Conservation (phyloP, 2,329 filamentous ascomycete species). For the Setomelanomma holmii region DNA sequence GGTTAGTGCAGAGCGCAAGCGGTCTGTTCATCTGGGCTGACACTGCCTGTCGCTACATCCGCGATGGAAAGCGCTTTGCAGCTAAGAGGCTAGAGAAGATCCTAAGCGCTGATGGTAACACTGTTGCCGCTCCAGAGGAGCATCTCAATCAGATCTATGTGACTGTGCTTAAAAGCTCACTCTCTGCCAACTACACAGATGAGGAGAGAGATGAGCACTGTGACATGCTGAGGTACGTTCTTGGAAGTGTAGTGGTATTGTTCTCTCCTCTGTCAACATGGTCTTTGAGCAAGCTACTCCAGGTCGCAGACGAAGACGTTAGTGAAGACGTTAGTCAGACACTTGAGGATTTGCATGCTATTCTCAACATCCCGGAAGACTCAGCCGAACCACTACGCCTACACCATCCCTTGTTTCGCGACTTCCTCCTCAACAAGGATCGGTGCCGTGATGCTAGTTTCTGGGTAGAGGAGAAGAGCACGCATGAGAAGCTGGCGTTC, state of each 20-base stretch:
- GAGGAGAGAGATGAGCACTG: neutral
- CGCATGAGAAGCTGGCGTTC: conserved; percentile 40
- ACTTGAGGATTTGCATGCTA: conserved; percentile 38
- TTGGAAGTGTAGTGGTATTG: conserved; percentile 30
- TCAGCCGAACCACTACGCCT: conserved; percentile 38
- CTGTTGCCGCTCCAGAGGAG: conserved; percentile 12
- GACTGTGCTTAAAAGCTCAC: conserved; percentile 24
- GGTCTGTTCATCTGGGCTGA: conserved; percentile 43
- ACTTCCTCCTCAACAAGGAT: conserved; percentile 33
- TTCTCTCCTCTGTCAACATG: conserved; percentile 18
- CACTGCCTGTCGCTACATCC: conserved; percentile 17
- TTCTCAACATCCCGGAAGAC: conserved; percentile 30
- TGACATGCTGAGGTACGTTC: conserved; percentile 1
- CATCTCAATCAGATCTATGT: conserved; percentile 13
- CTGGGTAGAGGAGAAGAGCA: conserved; percentile 46
- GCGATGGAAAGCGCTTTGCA: conserved; percentile 1
- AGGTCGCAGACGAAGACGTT: conserved; percentile 22
- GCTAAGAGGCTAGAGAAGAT: conserved; percentile 2
- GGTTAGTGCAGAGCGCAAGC: conserved; percentile 25
- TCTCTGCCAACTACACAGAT: conserved; percentile 16
- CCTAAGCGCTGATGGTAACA: neutral
- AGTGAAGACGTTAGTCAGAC: conserved; percentile 21
- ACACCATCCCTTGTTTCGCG: conserved; percentile 36
- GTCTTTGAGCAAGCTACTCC: conserved; percentile 19
- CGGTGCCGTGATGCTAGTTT: conserved; percentile 31